phyloP scores from a whole-genome alignment of 1,139 yeast species.

The Geotrichum phurueaensis region DNA sequence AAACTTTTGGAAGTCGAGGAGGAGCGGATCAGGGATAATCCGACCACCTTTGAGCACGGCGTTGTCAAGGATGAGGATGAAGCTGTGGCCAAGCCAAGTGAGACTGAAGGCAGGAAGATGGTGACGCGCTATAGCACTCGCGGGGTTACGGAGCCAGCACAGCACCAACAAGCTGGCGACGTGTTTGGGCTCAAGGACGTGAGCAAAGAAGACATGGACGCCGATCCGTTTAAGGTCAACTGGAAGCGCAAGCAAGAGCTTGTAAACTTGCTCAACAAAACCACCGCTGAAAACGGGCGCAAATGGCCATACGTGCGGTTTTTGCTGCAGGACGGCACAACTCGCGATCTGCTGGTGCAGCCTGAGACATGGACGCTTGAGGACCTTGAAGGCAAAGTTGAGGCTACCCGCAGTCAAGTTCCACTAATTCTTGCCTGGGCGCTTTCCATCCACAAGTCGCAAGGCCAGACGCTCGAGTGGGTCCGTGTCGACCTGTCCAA shows the following conservation, averaged over 20 bases:
- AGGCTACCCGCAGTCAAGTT: conserved; percentile 53
- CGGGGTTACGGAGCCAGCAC: neutral
- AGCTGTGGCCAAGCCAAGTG: neutral
- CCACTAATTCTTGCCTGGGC: conserved; percentile 96
- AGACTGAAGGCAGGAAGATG: neutral
- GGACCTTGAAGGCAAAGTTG: conserved; percentile 48
- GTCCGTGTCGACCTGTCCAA: conserved; percentile 73
- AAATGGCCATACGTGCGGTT: conserved; percentile 72
- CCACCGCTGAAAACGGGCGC: conserved; percentile 18
- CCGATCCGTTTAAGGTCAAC: conserved; percentile 17
- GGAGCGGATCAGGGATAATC: conserved; percentile 12
- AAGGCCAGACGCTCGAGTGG: conserved; percentile 84
- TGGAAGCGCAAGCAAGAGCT: conserved; percentile 23
- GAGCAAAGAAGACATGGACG: conserved; percentile 18
- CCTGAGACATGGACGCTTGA: conserved; percentile 72
- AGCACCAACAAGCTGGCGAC: neutral
- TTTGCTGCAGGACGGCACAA: conserved; percentile 58
- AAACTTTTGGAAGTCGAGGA: conserved; percentile 16
- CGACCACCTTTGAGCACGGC: neutral
- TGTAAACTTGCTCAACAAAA: conserved; percentile 32
- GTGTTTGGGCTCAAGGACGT: neutral
- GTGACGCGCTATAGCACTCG: neutral
- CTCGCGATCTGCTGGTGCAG: conserved; percentile 64
- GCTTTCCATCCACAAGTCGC: conserved; percentile 88
- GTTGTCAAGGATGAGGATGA: neutral